Evolutionary conservation across 176 grass and related monocot species (phyloP).

Genomic region (Carex parvula): DNA sequence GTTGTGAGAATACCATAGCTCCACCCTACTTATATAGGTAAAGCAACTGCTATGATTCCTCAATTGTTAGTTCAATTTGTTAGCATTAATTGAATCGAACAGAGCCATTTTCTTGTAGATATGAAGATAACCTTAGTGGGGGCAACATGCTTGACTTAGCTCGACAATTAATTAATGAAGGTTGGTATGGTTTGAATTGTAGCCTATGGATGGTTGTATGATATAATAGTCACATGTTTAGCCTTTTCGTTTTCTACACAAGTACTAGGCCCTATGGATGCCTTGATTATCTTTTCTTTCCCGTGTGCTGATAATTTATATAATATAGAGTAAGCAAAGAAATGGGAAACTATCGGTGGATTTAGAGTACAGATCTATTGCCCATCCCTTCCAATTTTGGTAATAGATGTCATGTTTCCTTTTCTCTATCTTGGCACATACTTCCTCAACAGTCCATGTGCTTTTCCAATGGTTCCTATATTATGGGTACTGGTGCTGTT

Average conservation of each 20-base stretch:
- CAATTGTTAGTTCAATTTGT: neutral
- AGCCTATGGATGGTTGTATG: neutral
- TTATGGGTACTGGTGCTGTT: neutral
- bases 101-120: neutral
- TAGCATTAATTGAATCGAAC: neutral
- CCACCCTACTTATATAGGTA: slow-evolving; percentile 5
- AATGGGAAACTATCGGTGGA: slow-evolving; percentile 1
- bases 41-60: slow-evolving; percentile 5
- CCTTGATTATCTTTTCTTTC: neutral
- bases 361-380: neutral
- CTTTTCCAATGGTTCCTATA: slow-evolving; percentile 9
- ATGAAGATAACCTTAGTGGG: neutral
- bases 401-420: neutral
- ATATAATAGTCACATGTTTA: neutral
- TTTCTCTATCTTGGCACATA: neutral
- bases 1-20: neutral
- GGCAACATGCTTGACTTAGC: neutral
- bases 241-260: neutral
- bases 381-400: neutral
- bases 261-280: neutral
- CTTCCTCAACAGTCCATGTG: slow-evolving; percentile 17
- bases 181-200: neutral
- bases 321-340: neutral
- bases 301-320: neutral
- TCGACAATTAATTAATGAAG: neutral